These are phyloP conservation scores for Thymus quinquecostatus DNA, from an alignment of 257 asterid species.

Conservation along the genomic window DNA sequence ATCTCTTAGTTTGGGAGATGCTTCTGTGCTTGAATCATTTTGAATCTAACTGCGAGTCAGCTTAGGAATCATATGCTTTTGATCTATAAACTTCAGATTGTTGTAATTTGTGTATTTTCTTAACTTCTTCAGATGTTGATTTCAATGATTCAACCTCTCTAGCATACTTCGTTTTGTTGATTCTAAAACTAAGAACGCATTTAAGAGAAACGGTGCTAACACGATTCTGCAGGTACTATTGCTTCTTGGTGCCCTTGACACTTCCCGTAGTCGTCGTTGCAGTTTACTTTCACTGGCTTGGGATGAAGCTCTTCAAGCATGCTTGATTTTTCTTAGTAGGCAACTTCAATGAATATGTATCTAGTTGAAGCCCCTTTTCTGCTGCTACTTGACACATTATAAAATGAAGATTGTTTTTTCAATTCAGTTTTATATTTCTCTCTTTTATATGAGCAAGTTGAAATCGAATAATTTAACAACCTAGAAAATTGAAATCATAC, in stretches of 20 bases:
- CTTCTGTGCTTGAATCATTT: background rate
- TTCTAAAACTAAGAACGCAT: background rate
- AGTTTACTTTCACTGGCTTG: background rate
- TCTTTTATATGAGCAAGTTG: background rate
- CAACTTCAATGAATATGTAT: background rate
- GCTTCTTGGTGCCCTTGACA: slow-evolving; percentile 7
- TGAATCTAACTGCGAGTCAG: background rate
- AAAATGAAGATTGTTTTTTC: background rate
- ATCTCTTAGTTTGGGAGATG: background rate
- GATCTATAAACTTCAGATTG: background rate
- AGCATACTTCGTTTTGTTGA: background rate
- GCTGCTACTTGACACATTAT: background rate
- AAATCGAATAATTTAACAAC: background rate
- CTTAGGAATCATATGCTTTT: background rate
- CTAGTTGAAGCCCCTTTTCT: background rate
- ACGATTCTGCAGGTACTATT: background rate
- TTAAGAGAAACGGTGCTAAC: background rate
- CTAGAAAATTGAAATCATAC: background rate
- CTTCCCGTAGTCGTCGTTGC: background rate
- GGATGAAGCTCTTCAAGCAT: slow-evolving; percentile 4
- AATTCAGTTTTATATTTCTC: too few species aligned
- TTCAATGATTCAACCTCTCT: background rate
- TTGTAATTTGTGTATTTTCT: background rate
- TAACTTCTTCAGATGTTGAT: background rate
- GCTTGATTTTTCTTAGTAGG: background rate